A percentile compares a stretch with the other conserved stretches of the same genome.
These are phyloP conservation scores for Candida lessepsii DNA, from an alignment of 805 yeast genomes.

Conservation along the genomic window DNA sequence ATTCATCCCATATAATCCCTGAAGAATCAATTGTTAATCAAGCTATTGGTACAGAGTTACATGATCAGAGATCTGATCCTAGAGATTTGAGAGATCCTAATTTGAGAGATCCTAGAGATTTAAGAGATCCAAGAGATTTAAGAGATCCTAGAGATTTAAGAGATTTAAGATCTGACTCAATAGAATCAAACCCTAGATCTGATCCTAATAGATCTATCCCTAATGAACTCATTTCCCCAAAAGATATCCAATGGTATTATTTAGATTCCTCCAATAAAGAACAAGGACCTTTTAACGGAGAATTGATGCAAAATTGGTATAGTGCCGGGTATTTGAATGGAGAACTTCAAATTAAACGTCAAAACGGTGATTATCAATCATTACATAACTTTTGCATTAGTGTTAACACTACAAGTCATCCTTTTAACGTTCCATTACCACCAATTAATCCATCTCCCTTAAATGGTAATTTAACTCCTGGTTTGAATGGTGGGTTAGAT, in stretches of 20 bases:
- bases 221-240: slow-evolving; percentile 3
- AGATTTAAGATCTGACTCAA: no score
- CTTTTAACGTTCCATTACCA: slow-evolving; percentile 62
- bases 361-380: slow-evolving; percentile 48
- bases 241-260: slow-evolving; percentile 63
- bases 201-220: background rate
- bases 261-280: slow-evolving; percentile 65
- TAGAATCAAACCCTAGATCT: background rate
- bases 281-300: slow-evolving; percentile 81
- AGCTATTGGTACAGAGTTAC: background rate
- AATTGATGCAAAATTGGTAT: slow-evolving; percentile 78
- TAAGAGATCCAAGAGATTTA: no score
- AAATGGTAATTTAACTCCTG: slow-evolving; percentile 15
- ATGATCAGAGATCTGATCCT: no score
- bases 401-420: slow-evolving; percentile 51
- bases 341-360: slow-evolving; percentile 57
- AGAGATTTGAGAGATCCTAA: no score
- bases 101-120: no score
- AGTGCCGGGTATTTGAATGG: slow-evolving; percentile 55
- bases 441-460: slow-evolving; percentile 11
- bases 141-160: no score
- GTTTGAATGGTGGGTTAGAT: slow-evolving; percentile 13
- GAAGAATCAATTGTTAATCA: slow-evolving; percentile 4
- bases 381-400: slow-evolving; percentile 52
- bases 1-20: background rate